Base-by-base conservation (phyloP, 345 rosid genomes). In the Eucalyptus pumila region DNA sequence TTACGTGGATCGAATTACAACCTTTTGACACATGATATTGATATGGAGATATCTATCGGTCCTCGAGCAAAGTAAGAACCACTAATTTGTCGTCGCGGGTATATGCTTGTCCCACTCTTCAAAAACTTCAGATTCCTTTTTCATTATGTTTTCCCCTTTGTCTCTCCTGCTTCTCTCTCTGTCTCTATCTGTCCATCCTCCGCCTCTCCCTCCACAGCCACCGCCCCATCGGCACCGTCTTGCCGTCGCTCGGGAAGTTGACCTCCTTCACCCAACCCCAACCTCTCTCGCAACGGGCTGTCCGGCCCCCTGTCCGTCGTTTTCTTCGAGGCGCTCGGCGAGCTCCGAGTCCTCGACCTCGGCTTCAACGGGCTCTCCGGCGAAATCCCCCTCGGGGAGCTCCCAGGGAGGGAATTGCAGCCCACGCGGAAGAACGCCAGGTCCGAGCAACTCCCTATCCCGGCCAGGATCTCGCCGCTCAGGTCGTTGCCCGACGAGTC, bases 401-500 rank as follows among this genome's bases (percentile, higher is more conserved):
- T 54, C 19, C 51, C 0, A 52, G 1, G 0, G 60, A 96, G 92
- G 86, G 92, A 90, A 89, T 97, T 52, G 58, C 58, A 97, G 51
- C 98, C 97, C 50, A 94, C 95, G 80, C 92, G 92, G 86, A 96
- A 89, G 60, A 89, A 88, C 89, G 87, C 91, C 91, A 93, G 90
- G 86, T 85, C 91, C 52, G 92, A 91, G 86, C 99, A 96, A 65
- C 90, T 88, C 44, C 96, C 94, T 14, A 95, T 52, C 49, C 93
- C 96, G 23, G 87, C 45, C 30, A 95, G 93, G 86, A 96, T 88
- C 47, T 40, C 17, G 26, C 95, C 91, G n/a, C 88, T 72, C 89
- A 96, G 93, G n/a, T 91, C 89, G 87, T 96, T 96, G 89, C 89
- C 32, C 30, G 99, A 96, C 90, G 96, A 95, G 89, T 96, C 99